Percentiles rank a stretch among this genome's conserved stretches.
Conservation (phyloP, 441 rosid species). For the Iberis amara region DNA sequence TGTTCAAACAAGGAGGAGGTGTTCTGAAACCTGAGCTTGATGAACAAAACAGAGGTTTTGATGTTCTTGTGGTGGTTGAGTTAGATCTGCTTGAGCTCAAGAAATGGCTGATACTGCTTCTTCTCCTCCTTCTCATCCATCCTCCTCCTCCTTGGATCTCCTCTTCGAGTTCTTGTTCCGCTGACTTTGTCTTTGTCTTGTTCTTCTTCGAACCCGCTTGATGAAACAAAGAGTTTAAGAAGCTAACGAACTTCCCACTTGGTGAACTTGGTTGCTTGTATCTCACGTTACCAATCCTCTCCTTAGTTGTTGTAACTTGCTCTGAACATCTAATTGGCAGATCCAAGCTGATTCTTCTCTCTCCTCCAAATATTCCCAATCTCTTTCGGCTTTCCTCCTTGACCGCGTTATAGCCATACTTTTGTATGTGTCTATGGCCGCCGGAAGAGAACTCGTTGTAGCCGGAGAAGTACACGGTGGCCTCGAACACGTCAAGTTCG, state of each 20-base stretch:
- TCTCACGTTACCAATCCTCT: constrained; percentile 43
- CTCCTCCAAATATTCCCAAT: constrained; percentile 38
- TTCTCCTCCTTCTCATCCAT: constrained; percentile 62
- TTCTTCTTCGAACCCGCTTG: constrained; percentile 69
- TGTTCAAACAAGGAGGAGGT: constrained; percentile 56
- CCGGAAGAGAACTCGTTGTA: constrained; percentile 44
- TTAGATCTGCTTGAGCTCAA: constrained; percentile 46
- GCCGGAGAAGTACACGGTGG: constrained; percentile 54
- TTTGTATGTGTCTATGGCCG: constrained; percentile 31
- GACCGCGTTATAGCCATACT: constrained; percentile 21
- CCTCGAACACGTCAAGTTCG: constrained; percentile 91
- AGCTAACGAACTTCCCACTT: constrained; percentile 73
- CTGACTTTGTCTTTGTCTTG: constrained; percentile 48
- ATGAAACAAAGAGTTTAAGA: constrained; percentile 76
- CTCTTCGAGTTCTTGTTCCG: constrained; percentile 40
- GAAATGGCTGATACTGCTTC: constrained; percentile 88
- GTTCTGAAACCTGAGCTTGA: constrained; percentile 73
- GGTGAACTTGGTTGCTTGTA: constrained; percentile 90
- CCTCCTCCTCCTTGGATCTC: constrained; percentile 53
- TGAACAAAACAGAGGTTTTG: constrained; percentile 54
- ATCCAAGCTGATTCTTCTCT: constrained; percentile 66
- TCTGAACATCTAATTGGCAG: constrained; percentile 41
- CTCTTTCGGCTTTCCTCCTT: constrained; percentile 48
- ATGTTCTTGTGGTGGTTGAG: constrained; percentile 25
- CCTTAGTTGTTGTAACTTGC: constrained; percentile 38